A percentile compares a stretch with the other conserved stretches of the same genome.
Evolutionary conservation across 805 yeast species (phyloP).

Genomic region (Yarrowia porcina): DNA sequence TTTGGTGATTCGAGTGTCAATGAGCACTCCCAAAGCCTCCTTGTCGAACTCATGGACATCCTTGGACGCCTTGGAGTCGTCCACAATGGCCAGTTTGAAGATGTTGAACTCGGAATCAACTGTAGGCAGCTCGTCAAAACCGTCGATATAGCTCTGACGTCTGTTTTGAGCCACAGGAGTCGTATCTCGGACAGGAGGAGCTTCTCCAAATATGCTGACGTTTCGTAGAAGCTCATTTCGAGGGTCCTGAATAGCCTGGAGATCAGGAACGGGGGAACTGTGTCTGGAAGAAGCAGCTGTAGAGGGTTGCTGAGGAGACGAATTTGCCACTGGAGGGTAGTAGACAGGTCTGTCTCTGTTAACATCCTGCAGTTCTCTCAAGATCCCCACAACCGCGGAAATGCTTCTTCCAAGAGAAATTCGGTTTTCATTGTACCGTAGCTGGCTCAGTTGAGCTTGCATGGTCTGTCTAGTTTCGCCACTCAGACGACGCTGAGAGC

Average conservation of each 20-base stretch:
- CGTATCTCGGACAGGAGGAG: background rate
- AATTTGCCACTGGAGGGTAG: conserved; percentile 32
- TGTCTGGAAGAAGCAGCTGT: background rate
- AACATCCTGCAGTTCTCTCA: conserved; percentile 35
- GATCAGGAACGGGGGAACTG: background rate
- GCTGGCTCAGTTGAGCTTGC: conserved; percentile 62
- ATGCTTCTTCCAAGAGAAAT: conserved; percentile 54
- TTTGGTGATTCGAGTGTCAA: conserved; percentile 64
- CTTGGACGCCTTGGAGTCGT: conserved; percentile 39
- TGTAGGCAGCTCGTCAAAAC: conserved; percentile 27
- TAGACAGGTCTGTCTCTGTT: conserved; percentile 36
- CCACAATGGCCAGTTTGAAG: conserved; percentile 57
- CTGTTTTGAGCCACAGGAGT: background rate
- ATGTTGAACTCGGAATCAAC: conserved; percentile 48
- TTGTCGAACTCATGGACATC: conserved; percentile 60
- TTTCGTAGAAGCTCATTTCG: background rate
- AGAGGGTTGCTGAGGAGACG: background rate
- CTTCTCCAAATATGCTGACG: conserved; percentile 20
- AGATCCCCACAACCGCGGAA: conserved; percentile 32
- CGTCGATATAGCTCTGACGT: conserved; percentile 7
- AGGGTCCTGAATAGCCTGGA: background rate
- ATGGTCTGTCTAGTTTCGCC: conserved; percentile 38
- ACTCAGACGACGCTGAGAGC: conserved; percentile 30
- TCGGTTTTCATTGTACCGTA: conserved; percentile 72
- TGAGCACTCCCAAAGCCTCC: conserved; percentile 61